Percentiles rank a stretch among this genome's conserved stretches.
These are phyloP conservation scores for Suhomyces faveliae DNA, from an alignment of 805 yeast genomes.

Conservation along the genomic window DNA sequence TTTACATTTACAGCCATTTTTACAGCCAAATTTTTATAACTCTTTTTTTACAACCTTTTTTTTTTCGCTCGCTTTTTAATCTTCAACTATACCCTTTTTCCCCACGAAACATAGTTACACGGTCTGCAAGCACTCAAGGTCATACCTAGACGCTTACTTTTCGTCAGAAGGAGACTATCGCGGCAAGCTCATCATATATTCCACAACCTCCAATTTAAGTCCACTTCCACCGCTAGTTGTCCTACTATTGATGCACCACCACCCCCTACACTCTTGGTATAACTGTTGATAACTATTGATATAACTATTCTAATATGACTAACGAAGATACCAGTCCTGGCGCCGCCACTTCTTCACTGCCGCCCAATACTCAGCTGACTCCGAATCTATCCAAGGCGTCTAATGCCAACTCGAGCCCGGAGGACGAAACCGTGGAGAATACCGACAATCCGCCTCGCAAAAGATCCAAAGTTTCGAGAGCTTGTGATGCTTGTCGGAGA, in stretches of 20 bases:
- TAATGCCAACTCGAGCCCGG: background rate
- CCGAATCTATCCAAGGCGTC: background rate
- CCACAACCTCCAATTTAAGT: background rate
- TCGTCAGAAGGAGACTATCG: background rate
- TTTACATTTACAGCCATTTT: background rate
- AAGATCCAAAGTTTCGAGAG: slow-evolving; percentile 72
- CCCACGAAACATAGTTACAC: background rate
- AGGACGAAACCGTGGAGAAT: background rate
- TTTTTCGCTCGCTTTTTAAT: background rate
- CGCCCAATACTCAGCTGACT: background rate
- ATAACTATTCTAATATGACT: background rate
- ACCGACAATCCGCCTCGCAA: slow-evolving; percentile 42
- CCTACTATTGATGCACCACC: background rate
- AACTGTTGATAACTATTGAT: background rate
- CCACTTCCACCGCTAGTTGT: background rate
- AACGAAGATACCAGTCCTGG: background rate
- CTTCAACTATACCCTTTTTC: background rate
- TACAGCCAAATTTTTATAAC: too few relatives aligned
- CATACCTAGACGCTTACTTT: background rate
- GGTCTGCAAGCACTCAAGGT: background rate
- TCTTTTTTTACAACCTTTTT: too few relatives aligned
- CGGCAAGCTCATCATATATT: background rate
- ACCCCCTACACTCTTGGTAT: background rate
- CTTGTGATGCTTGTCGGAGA: slow-evolving; percentile 77
- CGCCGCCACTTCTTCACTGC: background rate